Evolutionary conservation across 805 yeast species (phyloP).

Genomic region (Candida hungchunana): DNA sequence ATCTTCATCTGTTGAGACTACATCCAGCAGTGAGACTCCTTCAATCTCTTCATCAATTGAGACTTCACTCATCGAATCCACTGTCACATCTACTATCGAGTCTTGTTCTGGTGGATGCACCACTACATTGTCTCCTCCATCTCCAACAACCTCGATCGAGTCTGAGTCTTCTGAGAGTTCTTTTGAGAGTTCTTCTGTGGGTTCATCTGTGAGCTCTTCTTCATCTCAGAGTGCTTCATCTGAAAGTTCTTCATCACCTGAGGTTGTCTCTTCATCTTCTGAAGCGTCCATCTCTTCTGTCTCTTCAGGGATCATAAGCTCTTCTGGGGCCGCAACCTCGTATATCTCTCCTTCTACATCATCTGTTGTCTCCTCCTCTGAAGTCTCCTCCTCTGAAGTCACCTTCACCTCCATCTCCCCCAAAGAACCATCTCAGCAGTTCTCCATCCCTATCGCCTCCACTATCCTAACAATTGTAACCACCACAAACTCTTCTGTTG

Average conservation of each 20-base stretch:
- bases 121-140: conserved; percentile 1
- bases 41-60: no score
- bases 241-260: background rate
- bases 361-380: conserved; percentile 1
- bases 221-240: background rate
- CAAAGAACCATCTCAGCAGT: background rate
- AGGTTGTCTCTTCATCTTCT: background rate
- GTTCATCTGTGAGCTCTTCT: background rate
- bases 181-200: background rate
- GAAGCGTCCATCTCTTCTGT: background rate
- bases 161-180: background rate
- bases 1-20: no score
- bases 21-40: no score
- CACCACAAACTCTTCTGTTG: conserved; percentile 2
- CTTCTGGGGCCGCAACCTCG: no score
- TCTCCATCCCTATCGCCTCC: conserved; percentile 1
- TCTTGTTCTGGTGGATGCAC: conserved; percentile 12
- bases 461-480: conserved; percentile 1
- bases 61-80: no score
- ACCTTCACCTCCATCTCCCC: conserved; percentile 2
- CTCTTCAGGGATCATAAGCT: no score
- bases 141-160: background rate
- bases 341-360: background rate
- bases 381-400: conserved; percentile 1
- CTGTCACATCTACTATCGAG: conserved; percentile 4